These are phyloP conservation scores for Helenozyma rhizophorensis DNA, from an alignment of 805 yeast species.

Conservation along the genomic window DNA sequence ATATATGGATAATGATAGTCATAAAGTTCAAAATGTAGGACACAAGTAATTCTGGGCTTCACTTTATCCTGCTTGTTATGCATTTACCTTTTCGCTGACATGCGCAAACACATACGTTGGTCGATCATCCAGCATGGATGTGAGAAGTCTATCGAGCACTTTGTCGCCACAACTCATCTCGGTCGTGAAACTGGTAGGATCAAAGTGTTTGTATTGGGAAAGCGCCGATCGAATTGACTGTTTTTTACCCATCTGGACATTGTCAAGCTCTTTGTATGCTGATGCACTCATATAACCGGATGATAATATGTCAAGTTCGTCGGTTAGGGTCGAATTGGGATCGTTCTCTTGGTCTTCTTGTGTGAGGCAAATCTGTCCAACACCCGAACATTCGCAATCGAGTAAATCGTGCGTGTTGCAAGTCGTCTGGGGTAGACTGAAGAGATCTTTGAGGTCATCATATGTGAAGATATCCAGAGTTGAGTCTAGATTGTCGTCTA, in stretches of 20 bases:
- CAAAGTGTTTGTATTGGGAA: constrained; percentile 57
- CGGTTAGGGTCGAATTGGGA: constrained; percentile 6
- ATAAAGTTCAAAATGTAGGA: too few species aligned
- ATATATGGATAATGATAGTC: too few species aligned
- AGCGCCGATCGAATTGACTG: constrained; percentile 55
- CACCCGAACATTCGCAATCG: constrained; percentile 58
- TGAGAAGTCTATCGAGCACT: constrained; percentile 7
- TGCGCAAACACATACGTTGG: constrained; percentile 3
- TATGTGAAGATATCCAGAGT: constrained; percentile 65
- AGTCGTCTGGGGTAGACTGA: constrained; percentile 48
- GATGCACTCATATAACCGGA: constrained; percentile 54
- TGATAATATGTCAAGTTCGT: constrained; percentile 4
- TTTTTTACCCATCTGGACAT: constrained; percentile 24
- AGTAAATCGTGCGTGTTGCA: constrained; percentile 79
- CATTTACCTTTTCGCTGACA: too few species aligned
- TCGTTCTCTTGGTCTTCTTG: constrained; percentile 3
- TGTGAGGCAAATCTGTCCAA: constrained; percentile 34
- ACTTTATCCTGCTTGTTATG: too few species aligned
- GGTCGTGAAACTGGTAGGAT: constrained; percentile 32
- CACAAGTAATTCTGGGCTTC: too few species aligned
- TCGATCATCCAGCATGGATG: constrained; percentile 5
- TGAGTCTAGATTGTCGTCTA: constrained; percentile 37
- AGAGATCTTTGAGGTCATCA: constrained; percentile 69
- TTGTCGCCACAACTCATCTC: constrained; percentile 12
- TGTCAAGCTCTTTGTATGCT: constrained; percentile 32